Evolutionary conservation across 1,139 yeast genomes (phyloP).

Genomic region (Wickerhamiella pararugosa): DNA sequence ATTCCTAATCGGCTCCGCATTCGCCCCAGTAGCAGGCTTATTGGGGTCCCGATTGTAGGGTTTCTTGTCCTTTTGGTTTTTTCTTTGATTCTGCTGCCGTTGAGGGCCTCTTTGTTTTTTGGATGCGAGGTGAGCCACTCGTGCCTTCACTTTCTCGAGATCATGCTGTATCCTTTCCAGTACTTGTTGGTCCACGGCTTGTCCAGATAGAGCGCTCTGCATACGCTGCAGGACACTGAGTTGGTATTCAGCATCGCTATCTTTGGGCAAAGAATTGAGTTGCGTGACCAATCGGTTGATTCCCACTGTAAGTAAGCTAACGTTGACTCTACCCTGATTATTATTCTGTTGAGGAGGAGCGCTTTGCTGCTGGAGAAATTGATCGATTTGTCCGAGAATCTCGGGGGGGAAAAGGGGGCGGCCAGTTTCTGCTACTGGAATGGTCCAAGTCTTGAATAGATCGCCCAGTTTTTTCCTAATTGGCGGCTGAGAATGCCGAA

Average conservation of each 20-base stretch:
- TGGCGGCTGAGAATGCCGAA: constrained; percentile 61
- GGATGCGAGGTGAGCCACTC: constrained; percentile 16
- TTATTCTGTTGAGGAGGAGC: constrained; percentile 1
- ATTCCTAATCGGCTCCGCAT: constrained; percentile 7
- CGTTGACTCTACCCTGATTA: constrained; percentile 15
- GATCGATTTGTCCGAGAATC: constrained; percentile 58
- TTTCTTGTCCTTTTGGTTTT: constrained; percentile 8
- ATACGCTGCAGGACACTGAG: constrained; percentile 22
- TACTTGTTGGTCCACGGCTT: constrained; percentile 26
- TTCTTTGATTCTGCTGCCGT: constrained; percentile 1
- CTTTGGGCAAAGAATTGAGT: constrained; percentile 25
- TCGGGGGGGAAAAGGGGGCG: constrained; percentile 59
- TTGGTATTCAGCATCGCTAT: constrained; percentile 27
- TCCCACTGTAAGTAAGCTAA: constrained; percentile 21
- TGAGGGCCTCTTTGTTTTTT: background rate
- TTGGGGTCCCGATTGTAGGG: constrained; percentile 7
- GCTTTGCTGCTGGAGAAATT: constrained; percentile 34
- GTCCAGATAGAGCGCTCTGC: constrained; percentile 20
- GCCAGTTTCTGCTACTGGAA: constrained; percentile 38
- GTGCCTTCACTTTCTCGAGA: constrained; percentile 20
- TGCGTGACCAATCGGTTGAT: constrained; percentile 31
- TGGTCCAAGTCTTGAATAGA: constrained; percentile 81
- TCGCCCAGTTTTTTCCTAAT: constrained; percentile 59
- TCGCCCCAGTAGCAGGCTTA: constrained; percentile 8
- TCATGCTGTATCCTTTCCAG: constrained; percentile 31